phyloP scores from a whole-genome alignment of 2,329 filamentous ascomycete genomes.

The Akanthomyces dipterigenus region DNA sequence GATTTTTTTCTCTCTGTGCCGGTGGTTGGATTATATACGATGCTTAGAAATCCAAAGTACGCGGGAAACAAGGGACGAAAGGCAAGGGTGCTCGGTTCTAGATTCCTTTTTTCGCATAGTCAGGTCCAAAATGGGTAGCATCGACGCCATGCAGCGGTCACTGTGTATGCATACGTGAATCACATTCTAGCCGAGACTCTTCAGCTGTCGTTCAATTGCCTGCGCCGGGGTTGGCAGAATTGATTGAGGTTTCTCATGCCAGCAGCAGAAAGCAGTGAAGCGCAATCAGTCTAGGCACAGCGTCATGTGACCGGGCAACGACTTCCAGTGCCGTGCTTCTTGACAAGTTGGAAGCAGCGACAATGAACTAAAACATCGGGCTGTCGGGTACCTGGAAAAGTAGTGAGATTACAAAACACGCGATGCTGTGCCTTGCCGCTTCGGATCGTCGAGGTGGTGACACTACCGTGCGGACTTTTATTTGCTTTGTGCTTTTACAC shows the following conservation, averaged over 20 bases:
- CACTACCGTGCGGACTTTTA: background rate
- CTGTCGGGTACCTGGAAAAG: background rate
- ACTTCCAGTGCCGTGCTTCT: background rate
- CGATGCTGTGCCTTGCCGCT: background rate
- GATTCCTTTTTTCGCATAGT: background rate
- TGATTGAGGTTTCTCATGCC: background rate
- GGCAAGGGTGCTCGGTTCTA: background rate
- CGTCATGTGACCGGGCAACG: constrained; percentile 8
- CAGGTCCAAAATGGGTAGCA: background rate
- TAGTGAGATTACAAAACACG: background rate
- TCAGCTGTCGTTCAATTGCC: background rate
- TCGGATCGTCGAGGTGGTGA: background rate
- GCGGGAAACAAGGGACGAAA: background rate
- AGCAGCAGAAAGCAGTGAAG: background rate
- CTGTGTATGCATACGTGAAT: background rate
- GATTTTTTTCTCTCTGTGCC: background rate
- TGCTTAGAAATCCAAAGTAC: constrained; percentile 13
- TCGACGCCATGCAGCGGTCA: background rate
- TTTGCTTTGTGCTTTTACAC: background rate
- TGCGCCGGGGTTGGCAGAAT: background rate
- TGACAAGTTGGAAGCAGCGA: too few species aligned
- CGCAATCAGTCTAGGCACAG: background rate
- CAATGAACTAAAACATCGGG: background rate
- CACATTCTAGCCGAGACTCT: background rate
- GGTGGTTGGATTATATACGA: constrained; percentile 3